phyloP scores from a whole-genome alignment of 2,329 filamentous ascomycete genomes.

The Beauveria varroae region DNA sequence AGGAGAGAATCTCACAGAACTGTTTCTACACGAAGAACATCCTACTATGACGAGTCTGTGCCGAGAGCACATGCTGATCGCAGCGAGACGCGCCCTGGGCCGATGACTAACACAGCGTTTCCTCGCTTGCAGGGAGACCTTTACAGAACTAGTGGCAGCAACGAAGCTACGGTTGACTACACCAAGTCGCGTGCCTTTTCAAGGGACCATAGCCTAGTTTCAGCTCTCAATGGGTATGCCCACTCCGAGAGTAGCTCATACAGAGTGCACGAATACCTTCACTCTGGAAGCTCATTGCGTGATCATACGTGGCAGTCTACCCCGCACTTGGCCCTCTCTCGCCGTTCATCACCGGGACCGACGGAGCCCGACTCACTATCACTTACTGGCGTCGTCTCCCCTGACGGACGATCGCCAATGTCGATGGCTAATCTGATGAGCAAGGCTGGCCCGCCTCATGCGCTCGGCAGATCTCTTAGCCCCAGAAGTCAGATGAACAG shows the following conservation, averaged over 20 bases:
- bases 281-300: not conserved
- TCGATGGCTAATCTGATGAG: slow-evolving; percentile 1
- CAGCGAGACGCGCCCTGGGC: not conserved
- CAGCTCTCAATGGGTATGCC: not conserved
- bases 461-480: not conserved
- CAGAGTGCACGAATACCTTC: not conserved
- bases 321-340: not conserved
- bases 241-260: not conserved
- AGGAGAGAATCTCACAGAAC: not conserved
- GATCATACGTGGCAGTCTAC: not conserved
- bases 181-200: not conserved
- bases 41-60: not conserved
- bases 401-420: slow-evolving; percentile 1
- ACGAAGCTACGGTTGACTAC: not conserved
- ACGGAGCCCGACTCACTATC: slow-evolving; percentile 1
- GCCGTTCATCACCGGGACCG: slow-evolving; percentile 4
- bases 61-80: not conserved
- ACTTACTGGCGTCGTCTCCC: not conserved
- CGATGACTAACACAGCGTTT: not conserved
- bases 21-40: not conserved
- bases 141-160: not conserved
- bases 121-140: not conserved
- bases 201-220: not conserved
- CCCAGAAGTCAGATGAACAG: not conserved
- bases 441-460: not conserved